phyloP scores from a whole-genome alignment of 352 stramenopile species.

The Globisporangium paddicum region DNA sequence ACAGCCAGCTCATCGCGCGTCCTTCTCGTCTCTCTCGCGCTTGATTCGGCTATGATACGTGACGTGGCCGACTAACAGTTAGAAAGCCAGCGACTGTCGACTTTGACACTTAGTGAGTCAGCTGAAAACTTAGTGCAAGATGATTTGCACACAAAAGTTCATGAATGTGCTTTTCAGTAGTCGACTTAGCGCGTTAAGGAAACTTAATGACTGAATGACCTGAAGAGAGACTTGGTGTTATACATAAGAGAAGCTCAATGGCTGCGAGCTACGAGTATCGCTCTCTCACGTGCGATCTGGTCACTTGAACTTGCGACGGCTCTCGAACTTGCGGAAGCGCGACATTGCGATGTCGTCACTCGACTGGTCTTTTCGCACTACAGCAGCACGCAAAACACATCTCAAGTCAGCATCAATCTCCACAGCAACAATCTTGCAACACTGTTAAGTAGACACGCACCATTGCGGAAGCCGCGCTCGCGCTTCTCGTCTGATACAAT shows the following conservation, averaged over 20 bases:
- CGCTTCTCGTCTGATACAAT: conserved; percentile 54
- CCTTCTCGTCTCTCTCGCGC: background rate
- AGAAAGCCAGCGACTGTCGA: conserved; percentile 3
- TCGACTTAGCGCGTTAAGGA: background rate
- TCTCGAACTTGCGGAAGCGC: conserved; percentile 75
- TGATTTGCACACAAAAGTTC: background rate
- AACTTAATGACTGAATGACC: too few relatives aligned
- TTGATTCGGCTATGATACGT: conserved; percentile 3
- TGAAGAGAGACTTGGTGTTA: too few relatives aligned
- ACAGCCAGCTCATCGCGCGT: conserved; percentile 68
- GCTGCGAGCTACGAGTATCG: background rate
- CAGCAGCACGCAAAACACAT: background rate
- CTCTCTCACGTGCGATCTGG: background rate
- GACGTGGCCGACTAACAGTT: conserved; percentile 1
- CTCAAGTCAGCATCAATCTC: background rate
- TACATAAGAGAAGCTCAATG: background rate
- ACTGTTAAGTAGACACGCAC: conserved; percentile 16
- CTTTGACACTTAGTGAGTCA: background rate
- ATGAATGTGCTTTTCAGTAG: background rate
- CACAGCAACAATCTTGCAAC: background rate
- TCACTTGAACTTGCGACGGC: conserved; percentile 35
- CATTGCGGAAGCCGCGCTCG: conserved; percentile 55
- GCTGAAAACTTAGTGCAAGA: background rate
- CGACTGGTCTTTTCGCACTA: conserved; percentile 57
- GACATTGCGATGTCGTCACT: conserved; percentile 60